Evolutionary conservation across 768 basidiomycete species (phyloP).

Genomic region (Aureoboletus auriporus): DNA sequence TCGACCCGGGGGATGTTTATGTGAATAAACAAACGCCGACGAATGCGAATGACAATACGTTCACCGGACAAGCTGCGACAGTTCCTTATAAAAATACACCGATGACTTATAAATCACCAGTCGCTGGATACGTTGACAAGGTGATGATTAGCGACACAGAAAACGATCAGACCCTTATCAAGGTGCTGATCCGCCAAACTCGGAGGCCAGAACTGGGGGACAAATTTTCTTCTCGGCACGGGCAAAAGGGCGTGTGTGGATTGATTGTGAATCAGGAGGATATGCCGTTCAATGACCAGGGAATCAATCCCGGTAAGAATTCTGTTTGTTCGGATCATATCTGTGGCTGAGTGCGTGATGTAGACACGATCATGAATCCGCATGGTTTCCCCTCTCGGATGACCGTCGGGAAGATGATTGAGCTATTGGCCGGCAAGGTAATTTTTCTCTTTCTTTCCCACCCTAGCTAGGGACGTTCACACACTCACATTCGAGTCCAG

Average conservation of each 20-base stretch:
- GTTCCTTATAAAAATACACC: conserved; percentile 91
- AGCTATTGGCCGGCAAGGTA: conserved; percentile 92
- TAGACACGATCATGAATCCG: conserved; percentile 99
- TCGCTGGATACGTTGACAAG: conserved; percentile 94
- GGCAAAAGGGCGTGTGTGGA: conserved; percentile 98
- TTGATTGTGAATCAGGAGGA: conserved; percentile 98
- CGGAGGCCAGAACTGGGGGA: conserved; percentile 95
- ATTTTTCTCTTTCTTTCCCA: not conserved
- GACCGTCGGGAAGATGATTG: conserved; percentile 99
- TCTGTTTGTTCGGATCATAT: conserved; percentile 2
- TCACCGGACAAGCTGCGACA: conserved; percentile 77
- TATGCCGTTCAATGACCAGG: conserved; percentile 98
- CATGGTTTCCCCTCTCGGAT: conserved; percentile 99
- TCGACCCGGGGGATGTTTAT: conserved; percentile 90
- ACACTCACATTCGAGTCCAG: conserved; percentile 32
- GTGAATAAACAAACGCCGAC: conserved; percentile 96
- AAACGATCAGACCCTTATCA: conserved; percentile 93
- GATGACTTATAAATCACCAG: conserved; percentile 90
- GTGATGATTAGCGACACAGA: conserved; percentile 97
- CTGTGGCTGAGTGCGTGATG: conserved; percentile 5
- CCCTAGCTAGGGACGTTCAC: no score
- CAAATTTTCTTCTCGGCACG: conserved; percentile 97
- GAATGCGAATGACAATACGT: conserved; percentile 89
- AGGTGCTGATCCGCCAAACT: conserved; percentile 96
- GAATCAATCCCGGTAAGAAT: conserved; percentile 80